These are phyloP conservation scores for Cladosporium sphaerospermum DNA, from an alignment of 2,329 filamentous ascomycete genomes.

Conservation along the genomic window DNA sequence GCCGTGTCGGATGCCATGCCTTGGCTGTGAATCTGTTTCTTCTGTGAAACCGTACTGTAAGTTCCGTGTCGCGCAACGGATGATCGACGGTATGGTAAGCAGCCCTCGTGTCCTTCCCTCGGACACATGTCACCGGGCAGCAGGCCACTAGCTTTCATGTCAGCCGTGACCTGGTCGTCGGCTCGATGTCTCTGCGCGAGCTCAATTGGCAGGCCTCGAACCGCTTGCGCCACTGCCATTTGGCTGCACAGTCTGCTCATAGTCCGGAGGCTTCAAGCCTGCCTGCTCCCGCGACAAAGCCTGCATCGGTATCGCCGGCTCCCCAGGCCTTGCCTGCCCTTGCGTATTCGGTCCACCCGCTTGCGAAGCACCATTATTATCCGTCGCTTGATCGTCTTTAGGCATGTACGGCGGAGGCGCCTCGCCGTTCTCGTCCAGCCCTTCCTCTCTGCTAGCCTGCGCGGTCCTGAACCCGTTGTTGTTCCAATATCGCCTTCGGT, in stretches of 20 bases:
- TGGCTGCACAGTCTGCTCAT: slow-evolving; percentile 24
- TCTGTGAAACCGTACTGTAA: too few relatives aligned
- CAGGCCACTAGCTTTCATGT: too few relatives aligned
- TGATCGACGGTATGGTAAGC: too few relatives aligned
- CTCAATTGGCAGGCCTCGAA: neutral
- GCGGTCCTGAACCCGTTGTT: slow-evolving; percentile 12
- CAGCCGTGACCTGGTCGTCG: too few relatives aligned
- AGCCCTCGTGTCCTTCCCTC: too few relatives aligned
- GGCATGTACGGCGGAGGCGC: slow-evolving; percentile 57
- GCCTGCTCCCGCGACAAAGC: slow-evolving; percentile 32
- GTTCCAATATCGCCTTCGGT: slow-evolving; percentile 25
- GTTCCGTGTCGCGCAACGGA: too few relatives aligned
- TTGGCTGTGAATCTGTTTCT: too few relatives aligned
- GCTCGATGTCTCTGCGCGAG: neutral
- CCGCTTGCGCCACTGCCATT: neutral
- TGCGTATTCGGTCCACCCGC: neutral
- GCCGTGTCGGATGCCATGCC: too few relatives aligned
- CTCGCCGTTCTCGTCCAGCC: slow-evolving; percentile 58
- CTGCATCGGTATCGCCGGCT: slow-evolving; percentile 33
- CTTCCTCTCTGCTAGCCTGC: slow-evolving; percentile 41
- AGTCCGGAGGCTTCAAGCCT: slow-evolving; percentile 38
- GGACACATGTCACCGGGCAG: too few relatives aligned
- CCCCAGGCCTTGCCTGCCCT: slow-evolving; percentile 1
- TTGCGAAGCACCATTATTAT: neutral
- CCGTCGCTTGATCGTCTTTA: slow-evolving; percentile 24